Conservation (phyloP, 305 asterid genomes). For the Striga hermonthica region DNA sequence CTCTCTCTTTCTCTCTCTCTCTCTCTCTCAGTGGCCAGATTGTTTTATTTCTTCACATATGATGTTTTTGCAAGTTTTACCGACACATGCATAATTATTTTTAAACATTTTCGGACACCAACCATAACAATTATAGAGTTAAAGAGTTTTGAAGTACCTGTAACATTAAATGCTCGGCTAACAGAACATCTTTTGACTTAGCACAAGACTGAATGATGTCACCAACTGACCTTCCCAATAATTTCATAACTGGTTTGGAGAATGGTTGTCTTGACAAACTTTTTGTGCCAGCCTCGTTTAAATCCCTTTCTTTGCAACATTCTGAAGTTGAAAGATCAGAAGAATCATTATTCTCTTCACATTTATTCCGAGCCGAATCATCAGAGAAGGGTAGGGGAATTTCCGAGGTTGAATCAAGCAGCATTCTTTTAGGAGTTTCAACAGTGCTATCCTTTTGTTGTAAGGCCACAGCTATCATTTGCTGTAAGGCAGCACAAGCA, state of each 20-base stretch:
- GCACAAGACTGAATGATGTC: constrained; percentile 75
- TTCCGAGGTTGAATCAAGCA: constrained; percentile 47
- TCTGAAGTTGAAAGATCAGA: constrained; percentile 30
- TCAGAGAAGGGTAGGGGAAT: constrained; percentile 56
- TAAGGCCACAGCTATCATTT: constrained; percentile 56
- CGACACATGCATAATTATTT: constrained; percentile 3
- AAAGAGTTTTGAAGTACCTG: constrained; percentile 54
- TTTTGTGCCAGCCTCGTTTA: constrained; percentile 31
- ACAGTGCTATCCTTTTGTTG: constrained; percentile 34
- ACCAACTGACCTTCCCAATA: constrained; percentile 64
- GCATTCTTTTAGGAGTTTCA: constrained; percentile 53
- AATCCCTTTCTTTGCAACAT: constrained; percentile 32
- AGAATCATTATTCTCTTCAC: constrained; percentile 26
- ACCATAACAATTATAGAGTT: constrained; percentile 16
- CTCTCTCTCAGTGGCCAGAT: too few species aligned
- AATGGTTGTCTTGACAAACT: constrained; percentile 38
- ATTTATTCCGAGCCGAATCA: constrained; percentile 33
- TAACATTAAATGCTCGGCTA: constrained; percentile 64
- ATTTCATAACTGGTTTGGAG: constrained; percentile 40
- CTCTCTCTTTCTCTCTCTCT: too few species aligned
- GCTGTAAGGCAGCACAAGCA: constrained; percentile 65
- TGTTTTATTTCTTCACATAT: too few species aligned
- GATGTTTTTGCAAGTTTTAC: constrained; percentile 10
- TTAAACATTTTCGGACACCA: neutral
- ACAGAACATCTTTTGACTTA: constrained; percentile 37